A percentile compares a stretch with the other conserved stretches of the same genome.
Evolutionary conservation across 2,329 filamentous ascomycete genomes (phyloP).

Genomic region (Raffaelea arxii): DNA sequence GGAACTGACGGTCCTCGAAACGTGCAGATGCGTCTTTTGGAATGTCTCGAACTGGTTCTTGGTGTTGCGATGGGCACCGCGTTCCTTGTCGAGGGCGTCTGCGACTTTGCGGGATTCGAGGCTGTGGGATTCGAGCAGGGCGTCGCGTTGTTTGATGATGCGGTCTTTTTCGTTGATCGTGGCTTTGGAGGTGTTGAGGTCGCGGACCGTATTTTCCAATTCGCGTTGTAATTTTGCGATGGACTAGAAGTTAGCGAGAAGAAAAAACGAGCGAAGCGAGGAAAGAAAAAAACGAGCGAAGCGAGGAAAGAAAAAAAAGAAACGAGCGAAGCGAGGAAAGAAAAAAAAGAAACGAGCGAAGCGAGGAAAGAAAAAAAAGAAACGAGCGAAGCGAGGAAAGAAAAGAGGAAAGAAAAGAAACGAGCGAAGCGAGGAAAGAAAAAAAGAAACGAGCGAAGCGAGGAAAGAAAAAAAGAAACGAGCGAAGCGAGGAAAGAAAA

Average conservation of each 20-base stretch:
- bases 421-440: too few relatives aligned
- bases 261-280: neutral
- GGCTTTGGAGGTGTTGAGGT: conserved; percentile 69
- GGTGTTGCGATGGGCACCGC: conserved; percentile 73
- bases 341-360: too few relatives aligned
- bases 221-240: conserved; percentile 83
- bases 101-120: conserved; percentile 77
- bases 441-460: too few relatives aligned
- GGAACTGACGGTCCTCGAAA: conserved; percentile 74
- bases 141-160: conserved; percentile 80
- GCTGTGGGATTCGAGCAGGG: conserved; percentile 77
- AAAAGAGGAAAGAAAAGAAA: neutral
- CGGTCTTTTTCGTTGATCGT: conserved; percentile 84
- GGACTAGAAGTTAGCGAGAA: conserved; percentile 36
- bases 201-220: conserved; percentile 71
- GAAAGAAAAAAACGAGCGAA: neutral
- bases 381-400: too few relatives aligned
- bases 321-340: too few relatives aligned
- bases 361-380: conserved; percentile 3
- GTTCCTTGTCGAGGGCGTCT: conserved; percentile 86
- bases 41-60: conserved; percentile 81
- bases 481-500: too few relatives aligned
- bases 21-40: conserved; percentile 78
- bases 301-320: too few relatives aligned
- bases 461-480: too few relatives aligned